Evolutionary conservation across 1,284 basidiomycete species (phyloP), one percentile per base, ranked within the genome.

Genomic region (Rhodotorula sp.): DNA sequence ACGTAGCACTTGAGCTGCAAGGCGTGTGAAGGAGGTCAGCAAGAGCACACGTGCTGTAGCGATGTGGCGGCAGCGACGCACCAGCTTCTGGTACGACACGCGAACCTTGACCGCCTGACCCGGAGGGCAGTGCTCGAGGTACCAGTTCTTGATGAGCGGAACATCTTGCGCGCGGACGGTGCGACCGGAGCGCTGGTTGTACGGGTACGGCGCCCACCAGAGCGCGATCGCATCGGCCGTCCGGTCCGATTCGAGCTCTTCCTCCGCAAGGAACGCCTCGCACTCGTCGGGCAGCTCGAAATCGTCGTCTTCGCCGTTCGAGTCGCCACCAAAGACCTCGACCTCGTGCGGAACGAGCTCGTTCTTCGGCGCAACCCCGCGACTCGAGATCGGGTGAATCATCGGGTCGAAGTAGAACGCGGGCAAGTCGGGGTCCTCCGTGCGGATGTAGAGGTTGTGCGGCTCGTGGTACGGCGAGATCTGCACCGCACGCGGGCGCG

Each of bases 351-450:
- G 86, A 14, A 93, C 85, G 13, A 89, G 88, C 14, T 87, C 86
- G 79, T 97, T 95, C 83, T 93, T 92, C 19, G 93, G 85, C 45
- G 86, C 87, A 68, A 90, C 87, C 1, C 92, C 91, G 44, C 94
- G 91, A 25, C 93, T 85, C 16, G 94, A 96, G 77, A 97, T 91
- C 17, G 93, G 94, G 71, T 79, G 74, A 83, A 99, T 96, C 74
- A 98, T 88, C 0, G 97, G 96, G 82, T 99, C 97, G 80, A 97
- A 99, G 84, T 98, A 99, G 85, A 99, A 99, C 0, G 97, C 93
- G n/a, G 97, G 97, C 34, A 99, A 86, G 82, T 99, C 95, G 49
- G 97, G 97, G 80, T 99, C 96, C 76, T 99, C 97, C 34, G 96
- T 97, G 71, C 95, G 92, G 81, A 99, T 97, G 83, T 97, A 99